phyloP scores from a whole-genome alignment of 305 asterid species.

The Solanum hybrid region DNA sequence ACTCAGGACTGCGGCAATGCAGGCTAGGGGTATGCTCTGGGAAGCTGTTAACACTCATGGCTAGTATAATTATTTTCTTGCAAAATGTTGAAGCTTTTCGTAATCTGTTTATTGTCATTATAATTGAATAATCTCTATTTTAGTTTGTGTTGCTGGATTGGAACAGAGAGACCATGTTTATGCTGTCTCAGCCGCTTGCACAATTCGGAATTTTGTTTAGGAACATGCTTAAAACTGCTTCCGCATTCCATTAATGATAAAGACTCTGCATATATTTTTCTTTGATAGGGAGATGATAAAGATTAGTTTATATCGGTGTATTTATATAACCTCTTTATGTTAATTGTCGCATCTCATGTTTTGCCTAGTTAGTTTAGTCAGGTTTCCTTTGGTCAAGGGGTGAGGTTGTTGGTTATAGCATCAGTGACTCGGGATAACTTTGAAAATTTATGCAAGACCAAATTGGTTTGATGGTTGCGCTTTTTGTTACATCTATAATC shows the following conservation, averaged over 20 bases:
- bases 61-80: background rate
- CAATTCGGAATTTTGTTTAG: background rate
- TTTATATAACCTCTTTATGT: background rate
- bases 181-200: background rate
- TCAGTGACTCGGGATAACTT: background rate
- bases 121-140: background rate
- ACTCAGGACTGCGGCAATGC: constrained; percentile 23
- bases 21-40: constrained; percentile 33
- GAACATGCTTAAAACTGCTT: background rate
- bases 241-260: background rate
- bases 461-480: background rate
- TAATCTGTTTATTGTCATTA: background rate
- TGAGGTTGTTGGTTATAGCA: background rate
- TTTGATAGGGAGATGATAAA: background rate
- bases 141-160: background rate
- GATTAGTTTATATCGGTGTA: background rate
- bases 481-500: background rate
- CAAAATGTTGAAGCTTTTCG: background rate
- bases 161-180: background rate
- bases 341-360: background rate
- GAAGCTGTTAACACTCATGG: constrained; percentile 43
- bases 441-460: background rate
- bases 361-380: background rate
- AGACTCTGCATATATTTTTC: background rate
- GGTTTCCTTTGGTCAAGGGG: background rate